Conservation (phyloP, 352 stramenopile genomes). For the Globisporangium acanthophoron region DNA sequence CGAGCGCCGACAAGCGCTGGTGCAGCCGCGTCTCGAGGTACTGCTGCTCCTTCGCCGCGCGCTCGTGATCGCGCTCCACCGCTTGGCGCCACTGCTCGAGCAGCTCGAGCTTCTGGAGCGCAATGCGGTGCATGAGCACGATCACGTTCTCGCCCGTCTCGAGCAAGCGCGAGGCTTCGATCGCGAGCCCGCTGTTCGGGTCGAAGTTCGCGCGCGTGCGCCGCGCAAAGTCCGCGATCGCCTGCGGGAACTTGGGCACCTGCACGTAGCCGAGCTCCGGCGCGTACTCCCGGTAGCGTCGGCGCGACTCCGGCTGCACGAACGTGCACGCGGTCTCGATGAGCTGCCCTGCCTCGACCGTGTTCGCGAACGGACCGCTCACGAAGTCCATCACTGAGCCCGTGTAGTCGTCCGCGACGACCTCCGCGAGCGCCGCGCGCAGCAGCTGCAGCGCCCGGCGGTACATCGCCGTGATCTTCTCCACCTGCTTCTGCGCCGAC, state of each 20-base stretch:
- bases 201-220: conserved; percentile 46
- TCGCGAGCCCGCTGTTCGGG: conserved; percentile 41
- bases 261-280: conserved; percentile 39
- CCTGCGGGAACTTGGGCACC: conserved; percentile 58
- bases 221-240: conserved; percentile 52
- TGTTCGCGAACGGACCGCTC: conserved; percentile 53
- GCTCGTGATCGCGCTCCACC: conserved; percentile 49
- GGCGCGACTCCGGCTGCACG: conserved; percentile 65
- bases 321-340: conserved; percentile 51
- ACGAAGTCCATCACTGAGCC: conserved; percentile 65
- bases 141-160: conserved; percentile 62
- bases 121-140: conserved; percentile 70
- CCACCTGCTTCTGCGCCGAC: conserved; percentile 66
- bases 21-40: conserved; percentile 54
- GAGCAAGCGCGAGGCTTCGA: conserved; percentile 58
- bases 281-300: conserved; percentile 57
- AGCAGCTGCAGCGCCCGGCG: conserved; percentile 61
- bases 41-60: conserved; percentile 39
- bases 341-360: conserved; percentile 64
- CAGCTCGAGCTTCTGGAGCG: conserved; percentile 68
- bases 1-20: conserved; percentile 53
- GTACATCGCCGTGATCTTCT: conserved; percentile 47
- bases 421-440: conserved; percentile 49
- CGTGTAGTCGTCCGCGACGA: conserved; percentile 65
- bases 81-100: conserved; percentile 54